Evolutionary conservation across 2,329 filamentous ascomycete genomes (phyloP).

Genomic region (Herpotrichia juniperi): DNA sequence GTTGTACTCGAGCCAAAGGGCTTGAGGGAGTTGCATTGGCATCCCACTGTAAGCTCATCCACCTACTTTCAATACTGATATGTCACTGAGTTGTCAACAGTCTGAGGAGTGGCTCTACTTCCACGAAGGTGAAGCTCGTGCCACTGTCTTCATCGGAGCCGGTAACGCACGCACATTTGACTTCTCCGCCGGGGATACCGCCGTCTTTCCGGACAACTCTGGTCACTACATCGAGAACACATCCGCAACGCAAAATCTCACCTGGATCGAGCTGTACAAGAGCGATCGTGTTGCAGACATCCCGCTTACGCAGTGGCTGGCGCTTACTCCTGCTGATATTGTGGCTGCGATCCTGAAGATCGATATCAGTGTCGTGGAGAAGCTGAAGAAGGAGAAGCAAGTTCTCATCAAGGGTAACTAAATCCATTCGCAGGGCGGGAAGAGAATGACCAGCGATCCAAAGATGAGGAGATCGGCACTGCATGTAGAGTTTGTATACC

Average conservation of each 20-base stretch:
- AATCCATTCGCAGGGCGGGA: background rate
- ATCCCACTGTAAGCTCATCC: slow-evolving; percentile 63
- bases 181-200: slow-evolving; percentile 70
- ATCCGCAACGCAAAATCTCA: slow-evolving; percentile 65
- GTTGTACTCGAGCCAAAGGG: slow-evolving; percentile 68
- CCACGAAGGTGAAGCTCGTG: slow-evolving; percentile 65
- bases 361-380: slow-evolving; percentile 60
- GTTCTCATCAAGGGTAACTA: slow-evolving; percentile 50
- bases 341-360: slow-evolving; percentile 67
- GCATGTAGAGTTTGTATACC: background rate
- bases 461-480: too few relatives aligned
- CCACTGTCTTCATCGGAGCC: slow-evolving; percentile 69
- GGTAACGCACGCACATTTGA: slow-evolving; percentile 69
- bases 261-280: slow-evolving; percentile 75
- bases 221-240: slow-evolving; percentile 74
- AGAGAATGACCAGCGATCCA: too few relatives aligned
- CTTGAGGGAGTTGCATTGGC: slow-evolving; percentile 72
- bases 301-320: slow-evolving; percentile 71
- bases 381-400: slow-evolving; percentile 69
- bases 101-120: slow-evolving; percentile 76
- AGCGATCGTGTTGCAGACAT: slow-evolving; percentile 71
- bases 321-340: slow-evolving; percentile 67
- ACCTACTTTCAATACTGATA: background rate
- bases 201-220: slow-evolving; percentile 70
- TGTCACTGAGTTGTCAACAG: slow-evolving; percentile 37